A percentile compares a stretch with the other conserved stretches of the same genome.
These are phyloP conservation scores for Acidomyces sp. DNA, from an alignment of 495 filamentous ascomycete species.

Conservation along the genomic window DNA sequence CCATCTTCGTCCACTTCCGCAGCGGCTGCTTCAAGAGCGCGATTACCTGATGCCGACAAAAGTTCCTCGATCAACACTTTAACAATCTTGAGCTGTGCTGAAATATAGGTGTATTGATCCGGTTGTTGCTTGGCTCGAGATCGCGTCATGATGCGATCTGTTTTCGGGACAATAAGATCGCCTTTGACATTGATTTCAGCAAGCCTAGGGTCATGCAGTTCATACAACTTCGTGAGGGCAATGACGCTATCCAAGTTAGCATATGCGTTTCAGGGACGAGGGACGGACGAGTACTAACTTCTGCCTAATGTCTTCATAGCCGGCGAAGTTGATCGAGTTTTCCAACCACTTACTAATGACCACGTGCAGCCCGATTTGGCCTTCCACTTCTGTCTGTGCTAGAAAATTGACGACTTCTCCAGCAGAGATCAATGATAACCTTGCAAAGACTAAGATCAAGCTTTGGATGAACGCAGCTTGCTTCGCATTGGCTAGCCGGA, in stretches of 20 bases:
- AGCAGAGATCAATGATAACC: slow-evolving; percentile 69
- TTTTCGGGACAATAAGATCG: slow-evolving; percentile 70
- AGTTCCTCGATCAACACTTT: slow-evolving; percentile 92
- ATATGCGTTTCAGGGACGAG: not conserved
- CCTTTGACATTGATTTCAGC: slow-evolving; percentile 72
- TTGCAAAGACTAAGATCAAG: slow-evolving; percentile 86
- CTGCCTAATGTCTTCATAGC: slow-evolving; percentile 91
- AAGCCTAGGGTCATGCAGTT: slow-evolving; percentile 70
- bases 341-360: slow-evolving; percentile 93
- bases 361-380: slow-evolving; percentile 65
- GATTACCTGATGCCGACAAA: slow-evolving; percentile 37
- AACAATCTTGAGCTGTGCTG: slow-evolving; percentile 82
- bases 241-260: slow-evolving; percentile 54
- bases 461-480: slow-evolving; percentile 81
- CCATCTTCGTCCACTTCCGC: slow-evolving; percentile 33
- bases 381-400: slow-evolving; percentile 61
- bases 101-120: slow-evolving; percentile 76
- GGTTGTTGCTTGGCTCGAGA: slow-evolving; percentile 74
- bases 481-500: slow-evolving; percentile 63
- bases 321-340: slow-evolving; percentile 88
- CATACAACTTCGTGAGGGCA: slow-evolving; percentile 77
- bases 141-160: slow-evolving; percentile 80
- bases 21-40: slow-evolving; percentile 24
- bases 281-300: slow-evolving; percentile 45
- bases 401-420: slow-evolving; percentile 88